A percentile compares a stretch with the other conserved stretches of the same genome.
Conservation (phyloP, 495 filamentous ascomycete genomes). For the Talaromyces trachyspermus region DNA sequence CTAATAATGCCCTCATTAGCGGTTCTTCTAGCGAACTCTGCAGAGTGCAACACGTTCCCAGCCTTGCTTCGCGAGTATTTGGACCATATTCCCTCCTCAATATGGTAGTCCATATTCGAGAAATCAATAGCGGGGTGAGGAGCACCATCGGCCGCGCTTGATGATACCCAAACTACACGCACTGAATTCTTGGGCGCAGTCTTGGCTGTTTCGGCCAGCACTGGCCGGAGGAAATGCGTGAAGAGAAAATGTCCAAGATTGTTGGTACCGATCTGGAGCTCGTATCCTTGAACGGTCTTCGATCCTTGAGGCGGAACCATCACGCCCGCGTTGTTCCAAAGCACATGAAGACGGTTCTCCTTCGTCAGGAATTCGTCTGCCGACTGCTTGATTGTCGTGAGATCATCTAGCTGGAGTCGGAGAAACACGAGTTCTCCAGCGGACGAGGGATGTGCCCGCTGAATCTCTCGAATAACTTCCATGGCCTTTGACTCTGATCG, state of each 20-base stretch:
- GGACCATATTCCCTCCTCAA: not conserved
- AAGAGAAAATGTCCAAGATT: constrained; percentile 29
- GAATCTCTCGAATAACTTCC: no score
- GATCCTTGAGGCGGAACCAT: constrained; percentile 21
- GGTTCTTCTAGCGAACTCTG: constrained; percentile 23
- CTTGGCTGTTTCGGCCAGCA: constrained; percentile 14
- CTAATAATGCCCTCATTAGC: constrained; percentile 9
- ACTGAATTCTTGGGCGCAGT: constrained; percentile 11
- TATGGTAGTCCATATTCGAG: constrained; percentile 13
- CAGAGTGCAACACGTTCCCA: constrained; percentile 25
- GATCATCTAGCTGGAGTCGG: constrained; percentile 39
- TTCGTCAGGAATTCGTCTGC: constrained; percentile 30
- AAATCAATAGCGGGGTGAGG: not conserved
- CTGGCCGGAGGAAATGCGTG: constrained; percentile 26
- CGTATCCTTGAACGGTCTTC: constrained; percentile 25
- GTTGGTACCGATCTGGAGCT: constrained; percentile 34
- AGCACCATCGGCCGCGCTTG: not conserved
- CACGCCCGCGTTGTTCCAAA: constrained; percentile 52
- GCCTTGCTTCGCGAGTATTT: constrained; percentile 35
- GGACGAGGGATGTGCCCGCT: no score
- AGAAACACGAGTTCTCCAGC: constrained; percentile 38
- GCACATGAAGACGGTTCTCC: constrained; percentile 41
- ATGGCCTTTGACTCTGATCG: no score
- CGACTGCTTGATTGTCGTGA: constrained; percentile 40
- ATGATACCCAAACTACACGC: constrained; percentile 16